A percentile compares a stretch with the other conserved stretches of the same genome.
phyloP scores from a whole-genome alignment of 1,284 basidiomycete genomes.

The Athelia sp. region DNA sequence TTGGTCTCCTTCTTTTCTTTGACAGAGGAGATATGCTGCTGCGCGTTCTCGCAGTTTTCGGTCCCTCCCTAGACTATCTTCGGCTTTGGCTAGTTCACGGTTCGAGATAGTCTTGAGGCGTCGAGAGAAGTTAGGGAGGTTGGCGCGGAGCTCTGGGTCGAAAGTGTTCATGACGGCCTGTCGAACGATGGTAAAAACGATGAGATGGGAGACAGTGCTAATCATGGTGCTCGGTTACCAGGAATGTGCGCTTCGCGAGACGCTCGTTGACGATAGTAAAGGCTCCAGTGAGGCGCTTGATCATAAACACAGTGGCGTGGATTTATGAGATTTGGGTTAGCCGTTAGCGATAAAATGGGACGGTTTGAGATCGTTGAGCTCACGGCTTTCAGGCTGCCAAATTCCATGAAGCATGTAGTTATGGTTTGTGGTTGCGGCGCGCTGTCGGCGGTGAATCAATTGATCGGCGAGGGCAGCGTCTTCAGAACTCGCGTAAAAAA shows the following conservation, averaged over 20 bases:
- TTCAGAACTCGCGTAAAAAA: conserved; percentile 52
- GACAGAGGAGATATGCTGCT: conserved; percentile 73
- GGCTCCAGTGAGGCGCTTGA: conserved; percentile 49
- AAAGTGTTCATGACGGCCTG: conserved; percentile 46
- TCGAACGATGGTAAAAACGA: conserved; percentile 56
- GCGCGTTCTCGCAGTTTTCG: conserved; percentile 66
- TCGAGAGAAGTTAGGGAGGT: conserved; percentile 78
- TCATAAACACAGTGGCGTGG: conserved; percentile 45
- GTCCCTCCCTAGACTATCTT: conserved; percentile 61
- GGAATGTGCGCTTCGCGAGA: conserved; percentile 80
- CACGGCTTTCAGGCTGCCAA: conserved; percentile 53
- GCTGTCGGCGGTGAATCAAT: conserved; percentile 57
- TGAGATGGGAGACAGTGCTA: conserved; percentile 91
- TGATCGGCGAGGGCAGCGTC: conserved; percentile 62
- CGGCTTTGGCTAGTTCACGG: conserved; percentile 74
- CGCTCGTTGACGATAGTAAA: conserved; percentile 70
- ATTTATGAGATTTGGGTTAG: conserved; percentile 34
- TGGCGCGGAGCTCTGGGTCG: conserved; percentile 61
- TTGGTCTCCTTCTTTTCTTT: conserved; percentile 53
- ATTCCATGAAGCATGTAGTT: conserved; percentile 26
- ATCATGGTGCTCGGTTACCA: conserved; percentile 91
- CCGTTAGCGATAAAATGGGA: conserved; percentile 12
- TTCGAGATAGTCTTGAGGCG: conserved; percentile 82
- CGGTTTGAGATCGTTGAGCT: conserved; percentile 11
- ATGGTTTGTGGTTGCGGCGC: conserved; percentile 33